These are phyloP conservation scores for Hericium coralloides DNA, from an alignment of 768 basidiomycete species.

Conservation along the genomic window DNA sequence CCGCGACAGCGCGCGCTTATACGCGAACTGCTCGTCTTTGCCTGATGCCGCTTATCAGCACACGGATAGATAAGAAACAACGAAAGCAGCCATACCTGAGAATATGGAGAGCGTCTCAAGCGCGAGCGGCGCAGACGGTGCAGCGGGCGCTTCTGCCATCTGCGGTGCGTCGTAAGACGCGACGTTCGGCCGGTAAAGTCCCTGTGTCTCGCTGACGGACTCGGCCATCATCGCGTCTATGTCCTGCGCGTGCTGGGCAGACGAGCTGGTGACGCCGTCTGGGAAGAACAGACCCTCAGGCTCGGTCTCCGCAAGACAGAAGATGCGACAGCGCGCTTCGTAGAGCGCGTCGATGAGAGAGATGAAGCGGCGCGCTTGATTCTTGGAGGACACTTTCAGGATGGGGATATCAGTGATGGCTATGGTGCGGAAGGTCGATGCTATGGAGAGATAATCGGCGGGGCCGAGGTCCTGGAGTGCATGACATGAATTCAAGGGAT, in stretches of 20 bases:
- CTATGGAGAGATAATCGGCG: slow-evolving; percentile 50
- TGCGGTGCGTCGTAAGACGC: slow-evolving; percentile 37
- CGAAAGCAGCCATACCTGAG: slow-evolving; percentile 23
- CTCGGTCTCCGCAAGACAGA: slow-evolving; percentile 31
- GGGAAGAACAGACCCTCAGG: slow-evolving; percentile 48
- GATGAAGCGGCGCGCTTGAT: slow-evolving; percentile 51
- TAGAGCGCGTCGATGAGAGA: slow-evolving; percentile 54
- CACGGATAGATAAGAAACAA: neutral
- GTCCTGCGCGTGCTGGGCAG: neutral
- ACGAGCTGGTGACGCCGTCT: slow-evolving; percentile 25
- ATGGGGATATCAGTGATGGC: slow-evolving; percentile 42
- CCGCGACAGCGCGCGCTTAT: slow-evolving; percentile 51
- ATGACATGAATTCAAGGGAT: neutral
- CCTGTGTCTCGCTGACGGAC: slow-evolving; percentile 39
- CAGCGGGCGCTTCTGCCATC: slow-evolving; percentile 22
- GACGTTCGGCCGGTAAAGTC: slow-evolving; percentile 46
- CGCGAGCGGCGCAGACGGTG: slow-evolving; percentile 20
- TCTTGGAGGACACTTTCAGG: slow-evolving; percentile 41
- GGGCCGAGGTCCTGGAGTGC: slow-evolving; percentile 34
- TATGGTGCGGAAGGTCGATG: slow-evolving; percentile 39
- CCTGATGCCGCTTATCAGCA: slow-evolving; percentile 19
- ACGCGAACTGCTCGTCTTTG: slow-evolving; percentile 55
- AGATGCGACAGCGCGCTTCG: slow-evolving; percentile 29
- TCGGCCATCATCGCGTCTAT: slow-evolving; percentile 37
- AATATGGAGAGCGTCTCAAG: slow-evolving; percentile 49